phyloP scores from a whole-genome alignment of 1,284 basidiomycete species.

The Marasmius sp. region DNA sequence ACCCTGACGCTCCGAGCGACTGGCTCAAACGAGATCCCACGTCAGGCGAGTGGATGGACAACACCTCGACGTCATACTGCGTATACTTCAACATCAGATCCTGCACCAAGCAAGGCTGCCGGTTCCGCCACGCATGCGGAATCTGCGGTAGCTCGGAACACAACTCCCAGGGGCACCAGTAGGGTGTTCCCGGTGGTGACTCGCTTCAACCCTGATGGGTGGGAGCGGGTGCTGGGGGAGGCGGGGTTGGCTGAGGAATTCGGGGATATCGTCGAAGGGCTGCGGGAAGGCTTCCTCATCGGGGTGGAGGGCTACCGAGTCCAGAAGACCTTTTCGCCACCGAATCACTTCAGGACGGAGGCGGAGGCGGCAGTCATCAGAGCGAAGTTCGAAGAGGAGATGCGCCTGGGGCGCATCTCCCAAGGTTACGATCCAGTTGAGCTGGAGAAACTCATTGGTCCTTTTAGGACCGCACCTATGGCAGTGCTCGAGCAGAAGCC shows the following conservation, averaged over 20 bases:
- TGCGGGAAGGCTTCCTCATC: slow-evolving; percentile 2
- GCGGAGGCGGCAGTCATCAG: neutral
- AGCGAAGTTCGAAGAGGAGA: slow-evolving; percentile 4
- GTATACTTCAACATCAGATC: too few species aligned
- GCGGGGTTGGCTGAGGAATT: neutral
- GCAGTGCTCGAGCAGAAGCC: neutral
- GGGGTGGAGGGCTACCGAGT: neutral
- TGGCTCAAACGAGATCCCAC: too few species aligned
- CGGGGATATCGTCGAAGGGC: neutral
- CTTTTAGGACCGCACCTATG: slow-evolving; percentile 3
- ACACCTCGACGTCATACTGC: too few species aligned
- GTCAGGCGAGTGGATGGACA: too few species aligned
- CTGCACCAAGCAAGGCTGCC: too few species aligned
- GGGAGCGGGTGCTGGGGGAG: too few species aligned
- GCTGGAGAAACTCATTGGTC: neutral
- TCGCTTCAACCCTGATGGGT: too few species aligned
- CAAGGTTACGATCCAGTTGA: neutral
- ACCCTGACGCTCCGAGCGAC: too few species aligned
- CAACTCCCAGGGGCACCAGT: neutral
- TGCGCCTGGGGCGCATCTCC: neutral
- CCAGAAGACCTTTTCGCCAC: neutral
- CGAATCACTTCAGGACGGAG: slow-evolving; percentile 5
- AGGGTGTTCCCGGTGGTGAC: too few species aligned
- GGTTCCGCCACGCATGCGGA: neutral
- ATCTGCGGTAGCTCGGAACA: neutral